A percentile compares a stretch with the other conserved stretches of the same genome.
These are phyloP conservation scores for Nevesoporus exiguus DNA, from an alignment of 768 basidiomycete species.

Conservation along the genomic window DNA sequence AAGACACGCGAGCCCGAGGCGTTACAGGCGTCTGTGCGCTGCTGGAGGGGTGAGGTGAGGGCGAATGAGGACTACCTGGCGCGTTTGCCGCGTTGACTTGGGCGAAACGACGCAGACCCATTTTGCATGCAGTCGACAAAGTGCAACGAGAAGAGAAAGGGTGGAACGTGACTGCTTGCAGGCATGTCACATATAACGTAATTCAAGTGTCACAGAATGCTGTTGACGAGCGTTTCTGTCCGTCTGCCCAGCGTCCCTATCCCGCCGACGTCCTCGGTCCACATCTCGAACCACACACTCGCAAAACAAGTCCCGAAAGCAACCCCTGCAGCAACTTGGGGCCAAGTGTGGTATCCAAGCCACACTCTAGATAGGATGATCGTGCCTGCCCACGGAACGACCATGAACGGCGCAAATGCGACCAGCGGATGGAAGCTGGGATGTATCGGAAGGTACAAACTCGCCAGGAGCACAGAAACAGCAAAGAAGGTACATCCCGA, in stretches of 20 bases:
- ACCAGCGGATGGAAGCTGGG: conserved; percentile 41
- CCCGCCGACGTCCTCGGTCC: conserved; percentile 36
- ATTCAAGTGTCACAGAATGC: conserved; percentile 22
- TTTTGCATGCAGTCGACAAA: conserved; percentile 21
- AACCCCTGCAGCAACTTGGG: conserved; percentile 61
- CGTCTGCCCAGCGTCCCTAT: conserved; percentile 20
- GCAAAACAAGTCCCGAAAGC: conserved; percentile 54
- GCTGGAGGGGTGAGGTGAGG: conserved; percentile 30
- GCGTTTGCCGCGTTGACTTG: conserved; percentile 42
- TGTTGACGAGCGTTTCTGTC: conserved; percentile 8
- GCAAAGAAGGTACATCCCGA: conserved; percentile 64
- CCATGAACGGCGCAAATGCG: conserved; percentile 41
- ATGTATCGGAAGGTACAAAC: conserved; percentile 57
- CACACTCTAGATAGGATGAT: conserved; percentile 65
- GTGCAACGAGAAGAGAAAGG: conserved; percentile 6
- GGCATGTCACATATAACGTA: conserved; percentile 23
- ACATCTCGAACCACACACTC: conserved; percentile 53
- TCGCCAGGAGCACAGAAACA: conserved; percentile 56
- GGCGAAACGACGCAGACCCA: conserved; percentile 58
- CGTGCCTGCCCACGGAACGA: conserved; percentile 51
- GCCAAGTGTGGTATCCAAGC: conserved; percentile 75
- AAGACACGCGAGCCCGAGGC: conserved; percentile 46
- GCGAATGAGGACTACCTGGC: conserved; percentile 41
- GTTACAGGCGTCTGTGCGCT: conserved; percentile 43
- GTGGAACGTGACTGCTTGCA: conserved; percentile 18